Conservation (phyloP, 805 yeast genomes). For the Candida boleticola region DNA sequence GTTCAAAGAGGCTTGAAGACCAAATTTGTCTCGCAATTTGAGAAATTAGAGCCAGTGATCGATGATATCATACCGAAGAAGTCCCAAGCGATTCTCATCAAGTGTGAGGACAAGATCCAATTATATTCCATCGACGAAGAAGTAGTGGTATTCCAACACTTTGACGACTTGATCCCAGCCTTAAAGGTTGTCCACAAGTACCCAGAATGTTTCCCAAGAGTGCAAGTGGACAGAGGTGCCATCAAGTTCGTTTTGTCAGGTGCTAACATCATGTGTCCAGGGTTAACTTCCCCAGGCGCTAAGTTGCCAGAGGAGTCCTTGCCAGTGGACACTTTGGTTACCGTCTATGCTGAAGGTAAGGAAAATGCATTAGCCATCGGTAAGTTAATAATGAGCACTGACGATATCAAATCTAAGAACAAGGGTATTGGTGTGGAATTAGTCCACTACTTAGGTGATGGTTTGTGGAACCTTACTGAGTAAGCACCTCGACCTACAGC, state of each 20-base stretch:
- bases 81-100: slow-evolving; percentile 71
- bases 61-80: slow-evolving; percentile 88
- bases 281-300: slow-evolving; percentile 85
- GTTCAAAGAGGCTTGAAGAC: slow-evolving; percentile 87
- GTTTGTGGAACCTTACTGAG: slow-evolving; percentile 65
- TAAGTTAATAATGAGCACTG: slow-evolving; percentile 81
- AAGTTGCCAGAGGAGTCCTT: slow-evolving; percentile 70
- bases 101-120: slow-evolving; percentile 88
- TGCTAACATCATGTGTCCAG: slow-evolving; percentile 97
- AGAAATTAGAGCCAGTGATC: slow-evolving; percentile 68
- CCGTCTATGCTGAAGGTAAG: slow-evolving; percentile 89
- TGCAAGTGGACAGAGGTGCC: slow-evolving; percentile 94
- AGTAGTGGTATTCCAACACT: slow-evolving; percentile 76
- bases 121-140: slow-evolving; percentile 71
- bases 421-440: slow-evolving; percentile 90
- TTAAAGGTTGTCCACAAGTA: slow-evolving; percentile 74
- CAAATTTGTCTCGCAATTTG: slow-evolving; percentile 71
- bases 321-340: slow-evolving; percentile 68
- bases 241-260: slow-evolving; percentile 94
- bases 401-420: slow-evolving; percentile 77
- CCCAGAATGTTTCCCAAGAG: slow-evolving; percentile 80
- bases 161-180: slow-evolving; percentile 75
- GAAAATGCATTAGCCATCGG: slow-evolving; percentile 90
- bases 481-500: too few relatives aligned
- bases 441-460: slow-evolving; percentile 84